These are phyloP conservation scores for Calocybe indica DNA, from an alignment of 768 basidiomycete genomes.

Conservation along the genomic window DNA sequence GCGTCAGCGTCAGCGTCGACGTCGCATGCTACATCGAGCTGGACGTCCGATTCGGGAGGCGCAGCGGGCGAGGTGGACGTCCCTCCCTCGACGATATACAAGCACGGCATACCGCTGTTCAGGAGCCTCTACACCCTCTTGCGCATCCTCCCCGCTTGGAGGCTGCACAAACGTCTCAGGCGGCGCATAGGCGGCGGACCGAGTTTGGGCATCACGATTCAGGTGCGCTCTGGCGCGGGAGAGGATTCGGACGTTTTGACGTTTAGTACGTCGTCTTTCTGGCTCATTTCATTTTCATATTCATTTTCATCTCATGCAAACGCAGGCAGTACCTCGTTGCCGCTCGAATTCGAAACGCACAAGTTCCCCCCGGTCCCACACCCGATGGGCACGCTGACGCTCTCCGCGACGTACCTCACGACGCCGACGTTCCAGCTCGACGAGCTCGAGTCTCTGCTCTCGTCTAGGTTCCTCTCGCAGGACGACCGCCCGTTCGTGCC, in stretches of 20 bases:
- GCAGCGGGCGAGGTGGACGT: constrained; percentile 30
- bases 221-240: constrained; percentile 24
- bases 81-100: constrained; percentile 74
- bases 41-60: no score
- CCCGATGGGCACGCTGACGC: constrained; percentile 55
- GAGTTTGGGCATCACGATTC: constrained; percentile 43
- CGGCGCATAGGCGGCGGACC: constrained; percentile 33
- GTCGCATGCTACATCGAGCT: no score
- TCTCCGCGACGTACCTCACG: constrained; percentile 60
- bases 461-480: constrained; percentile 63
- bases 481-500: constrained; percentile 69
- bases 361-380: constrained; percentile 64
- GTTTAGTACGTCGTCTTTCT: constrained; percentile 11
- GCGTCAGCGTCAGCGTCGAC: no score
- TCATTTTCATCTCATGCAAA: constrained; percentile 12
- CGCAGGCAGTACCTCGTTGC: constrained; percentile 29
- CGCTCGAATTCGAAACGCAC: constrained; percentile 43
- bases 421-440: constrained; percentile 69
- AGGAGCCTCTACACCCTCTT: constrained; percentile 70
- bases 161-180: constrained; percentile 56
- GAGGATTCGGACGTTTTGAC: constrained; percentile 18
- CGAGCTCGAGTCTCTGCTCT: constrained; percentile 71
- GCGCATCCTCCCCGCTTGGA: constrained; percentile 74
- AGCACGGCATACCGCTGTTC: constrained; percentile 79
- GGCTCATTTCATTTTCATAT: constrained; percentile 20